Evolutionary conservation across 805 yeast species (phyloP).

Genomic region (Wickerhamomyces hampshirensis): DNA sequence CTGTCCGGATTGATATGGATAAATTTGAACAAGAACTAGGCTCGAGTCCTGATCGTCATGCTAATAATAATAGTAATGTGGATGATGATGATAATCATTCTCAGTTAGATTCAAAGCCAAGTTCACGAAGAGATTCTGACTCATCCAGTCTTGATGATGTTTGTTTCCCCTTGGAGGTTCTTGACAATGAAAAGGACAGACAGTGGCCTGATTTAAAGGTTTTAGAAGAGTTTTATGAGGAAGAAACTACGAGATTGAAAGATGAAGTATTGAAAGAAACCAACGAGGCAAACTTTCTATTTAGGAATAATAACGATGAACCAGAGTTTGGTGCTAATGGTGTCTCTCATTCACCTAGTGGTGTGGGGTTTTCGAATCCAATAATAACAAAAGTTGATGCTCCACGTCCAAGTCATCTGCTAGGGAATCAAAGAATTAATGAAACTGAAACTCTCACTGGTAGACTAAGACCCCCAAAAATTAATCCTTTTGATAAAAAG

Average conservation of each 20-base stretch:
- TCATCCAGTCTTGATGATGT: conserved; percentile 87
- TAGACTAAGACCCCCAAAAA: conserved; percentile 68
- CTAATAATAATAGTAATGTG: conserved; percentile 2
- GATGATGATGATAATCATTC: conserved; percentile 20
- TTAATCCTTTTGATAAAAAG: conserved; percentile 67
- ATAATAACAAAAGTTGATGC: conserved; percentile 39
- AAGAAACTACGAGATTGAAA: conserved; percentile 52
- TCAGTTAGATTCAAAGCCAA: conserved; percentile 37
- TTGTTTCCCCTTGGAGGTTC: conserved; percentile 63
- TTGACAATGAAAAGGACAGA: conserved; percentile 23
- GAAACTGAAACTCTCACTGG: conserved; percentile 56
- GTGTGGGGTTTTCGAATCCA: conserved; percentile 37
- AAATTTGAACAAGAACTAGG: conserved; percentile 4
- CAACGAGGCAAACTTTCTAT: conserved; percentile 32
- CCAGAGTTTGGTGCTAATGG: conserved; percentile 7
- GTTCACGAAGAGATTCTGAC: conserved; percentile 38
- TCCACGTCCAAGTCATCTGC: conserved; percentile 20
- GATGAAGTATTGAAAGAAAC: conserved; percentile 36
- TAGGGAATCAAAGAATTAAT: conserved; percentile 41
- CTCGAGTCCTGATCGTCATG: not conserved
- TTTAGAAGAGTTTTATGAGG: conserved; percentile 69
- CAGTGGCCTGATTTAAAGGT: conserved; percentile 83
- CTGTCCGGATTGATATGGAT: conserved; percentile 7
- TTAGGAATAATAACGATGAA: conserved; percentile 26
- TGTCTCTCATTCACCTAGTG: conserved; percentile 2